phyloP scores from a whole-genome alignment of 352 stramenopile species.

The Phytopythium aichiense region DNA sequence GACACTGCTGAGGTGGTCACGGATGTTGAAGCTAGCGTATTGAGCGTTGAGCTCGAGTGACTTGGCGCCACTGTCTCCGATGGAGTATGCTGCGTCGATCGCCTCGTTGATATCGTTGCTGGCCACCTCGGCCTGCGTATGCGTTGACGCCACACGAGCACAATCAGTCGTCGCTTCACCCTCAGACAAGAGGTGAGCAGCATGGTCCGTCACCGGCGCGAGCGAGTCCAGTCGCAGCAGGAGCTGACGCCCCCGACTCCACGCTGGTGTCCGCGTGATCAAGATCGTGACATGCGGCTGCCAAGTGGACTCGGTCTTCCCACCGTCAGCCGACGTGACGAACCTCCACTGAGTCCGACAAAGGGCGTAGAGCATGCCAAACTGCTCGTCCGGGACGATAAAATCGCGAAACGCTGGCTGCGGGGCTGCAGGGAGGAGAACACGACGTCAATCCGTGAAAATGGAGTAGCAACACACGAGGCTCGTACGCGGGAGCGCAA shows the following conservation, averaged over 20 bases:
- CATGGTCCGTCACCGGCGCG: constrained; percentile 8
- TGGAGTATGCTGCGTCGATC: neutral
- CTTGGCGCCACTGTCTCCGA: neutral
- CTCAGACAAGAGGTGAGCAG: neutral
- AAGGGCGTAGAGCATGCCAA: constrained; percentile 23
- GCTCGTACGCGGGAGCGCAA: neutral
- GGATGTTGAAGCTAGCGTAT: constrained; percentile 37
- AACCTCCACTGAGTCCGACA: constrained; percentile 31
- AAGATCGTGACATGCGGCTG: constrained; percentile 10
- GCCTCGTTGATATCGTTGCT: neutral
- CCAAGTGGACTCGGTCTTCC: constrained; percentile 6
- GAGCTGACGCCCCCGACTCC: constrained; percentile 19
- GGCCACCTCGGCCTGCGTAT: neutral
- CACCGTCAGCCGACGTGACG: neutral
- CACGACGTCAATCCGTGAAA: neutral
- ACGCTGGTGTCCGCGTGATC: constrained; percentile 19
- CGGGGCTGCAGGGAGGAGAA: constrained; percentile 13
- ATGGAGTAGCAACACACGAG: neutral
- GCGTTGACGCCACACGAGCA: neutral
- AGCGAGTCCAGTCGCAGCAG: constrained; percentile 22
- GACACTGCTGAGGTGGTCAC: constrained; percentile 2
- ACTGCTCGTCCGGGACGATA: constrained; percentile 16
- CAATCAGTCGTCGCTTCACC: neutral
- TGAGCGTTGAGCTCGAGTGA: constrained; percentile 17
- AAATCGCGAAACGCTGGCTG: constrained; percentile 41